Evolutionary conservation across 1,139 yeast species (phyloP), one percentile per base, ranked within the genome.

Genomic region (Yamadazyma diospyri): DNA sequence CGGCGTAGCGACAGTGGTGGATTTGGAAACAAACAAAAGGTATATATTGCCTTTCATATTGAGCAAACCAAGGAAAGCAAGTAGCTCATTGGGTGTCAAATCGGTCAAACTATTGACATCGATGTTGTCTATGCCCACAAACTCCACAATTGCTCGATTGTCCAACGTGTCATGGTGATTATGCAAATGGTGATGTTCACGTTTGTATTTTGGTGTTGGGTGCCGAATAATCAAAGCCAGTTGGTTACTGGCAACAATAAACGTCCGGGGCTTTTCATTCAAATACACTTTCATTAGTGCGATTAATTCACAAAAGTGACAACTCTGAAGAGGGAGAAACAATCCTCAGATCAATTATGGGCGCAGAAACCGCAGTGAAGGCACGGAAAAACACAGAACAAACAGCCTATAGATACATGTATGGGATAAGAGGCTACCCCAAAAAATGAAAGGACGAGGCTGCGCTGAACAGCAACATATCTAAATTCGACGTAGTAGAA

Each of bases 11-110:
- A 78, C 76, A 24, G 69, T 70, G 19, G 60, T 59, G n/a, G 74
- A 67, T 14, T 69, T 64, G 3, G 82, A 72, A 24, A 83, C 69
- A 30, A 81, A 71, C 2, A 81, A 81, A 16, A 81, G 53, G 46
- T 69, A 81, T 6, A 76, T 63, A 31, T 68, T 64, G 4, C 73
- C 73, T 42, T 79, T 78, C 15, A 79, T 55, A 23, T 69, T 61
- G 16, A 80, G 58, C 17, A 82, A 53, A 1, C 94, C 94, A 23
- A 81, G 52, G 25, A 81, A 66, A 2, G 85, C 89, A 39, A 64
- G 55, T 28, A 77, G 61, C 28, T 58, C 57, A 25, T 48, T 50
- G 1, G 64, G 60, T 3, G 71, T 60, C 6, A 75, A 51, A 35
- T 72, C 78, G 24, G 55, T 55, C 43, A 63, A 78, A 6, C 55